These are phyloP conservation scores for Byssothecium circinans DNA, from an alignment of 2,329 filamentous ascomycete species.

Conservation along the genomic window DNA sequence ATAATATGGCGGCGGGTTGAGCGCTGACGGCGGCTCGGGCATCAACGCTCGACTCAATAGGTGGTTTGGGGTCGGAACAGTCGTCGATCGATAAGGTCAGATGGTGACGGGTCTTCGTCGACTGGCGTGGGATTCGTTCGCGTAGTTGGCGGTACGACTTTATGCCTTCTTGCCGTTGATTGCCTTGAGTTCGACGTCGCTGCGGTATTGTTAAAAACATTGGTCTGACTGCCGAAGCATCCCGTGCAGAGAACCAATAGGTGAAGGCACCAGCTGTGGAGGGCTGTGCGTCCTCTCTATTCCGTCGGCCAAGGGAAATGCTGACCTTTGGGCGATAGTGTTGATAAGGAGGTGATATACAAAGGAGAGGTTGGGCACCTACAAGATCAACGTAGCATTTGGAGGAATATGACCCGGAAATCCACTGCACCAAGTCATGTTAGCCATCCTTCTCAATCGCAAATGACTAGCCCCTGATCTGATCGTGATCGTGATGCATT, in stretches of 20 bases:
- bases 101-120: too few species aligned
- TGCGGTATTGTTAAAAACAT: constrained; percentile 36
- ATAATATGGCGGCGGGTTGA: neutral
- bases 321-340: too few species aligned
- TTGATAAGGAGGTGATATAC: neutral
- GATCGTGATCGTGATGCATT: neutral
- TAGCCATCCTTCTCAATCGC: constrained; percentile 14
- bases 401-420: constrained; percentile 78
- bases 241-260: too few species aligned
- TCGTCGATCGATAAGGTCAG: neutral
- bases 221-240: too few species aligned
- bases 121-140: too few species aligned
- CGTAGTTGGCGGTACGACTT: neutral
- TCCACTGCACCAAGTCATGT: constrained; percentile 56
- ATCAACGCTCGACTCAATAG: constrained; percentile 1
- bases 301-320: too few species aligned
- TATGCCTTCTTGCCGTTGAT: constrained; percentile 57
- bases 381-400: constrained; percentile 80
- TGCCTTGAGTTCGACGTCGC: constrained; percentile 69
- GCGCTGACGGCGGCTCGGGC: constrained; percentile 1
- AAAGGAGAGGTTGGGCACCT: constrained; percentile 49
- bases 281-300: constrained; percentile 1
- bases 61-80: neutral
- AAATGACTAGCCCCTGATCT: too few species aligned
- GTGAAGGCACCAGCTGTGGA: too few species aligned